A percentile compares a stretch with the other conserved stretches of the same genome.
phyloP scores from a whole-genome alignment of 495 filamentous ascomycete genomes.

The Penicillium soppii region DNA sequence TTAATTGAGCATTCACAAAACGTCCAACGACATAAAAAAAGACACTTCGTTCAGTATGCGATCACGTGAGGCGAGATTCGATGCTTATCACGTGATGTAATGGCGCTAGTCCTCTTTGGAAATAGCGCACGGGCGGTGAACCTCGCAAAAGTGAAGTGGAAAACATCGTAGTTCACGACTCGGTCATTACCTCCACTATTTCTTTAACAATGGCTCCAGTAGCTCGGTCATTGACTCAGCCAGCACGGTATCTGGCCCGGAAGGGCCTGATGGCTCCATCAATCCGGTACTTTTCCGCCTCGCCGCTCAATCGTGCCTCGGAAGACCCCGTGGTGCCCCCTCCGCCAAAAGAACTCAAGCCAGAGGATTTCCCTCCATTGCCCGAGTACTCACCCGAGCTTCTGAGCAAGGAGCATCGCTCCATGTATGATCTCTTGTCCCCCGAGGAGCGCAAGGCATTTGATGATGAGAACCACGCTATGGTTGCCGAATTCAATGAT shows the following conservation, averaged over 20 bases:
- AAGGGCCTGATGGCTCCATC: constrained; percentile 26
- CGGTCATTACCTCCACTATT: constrained; percentile 6
- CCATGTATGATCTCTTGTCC: constrained; percentile 48
- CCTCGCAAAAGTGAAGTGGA: constrained; percentile 16
- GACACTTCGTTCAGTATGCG: neutral
- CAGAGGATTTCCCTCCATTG: constrained; percentile 33
- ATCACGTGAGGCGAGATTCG: constrained; percentile 2
- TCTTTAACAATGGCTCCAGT: constrained; percentile 40
- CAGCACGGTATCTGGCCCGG: constrained; percentile 30
- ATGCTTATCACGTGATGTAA: too few species aligned
- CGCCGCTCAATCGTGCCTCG: constrained; percentile 34
- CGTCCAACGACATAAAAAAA: neutral
- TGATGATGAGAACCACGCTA: constrained; percentile 35
- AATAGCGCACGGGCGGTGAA: constrained; percentile 18
- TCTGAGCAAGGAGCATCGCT: constrained; percentile 41
- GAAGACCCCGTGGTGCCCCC: constrained; percentile 39
- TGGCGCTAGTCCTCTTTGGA: constrained; percentile 1
- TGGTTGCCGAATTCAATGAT: constrained; percentile 44
- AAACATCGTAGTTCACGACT: constrained; percentile 19
- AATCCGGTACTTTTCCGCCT: constrained; percentile 40
- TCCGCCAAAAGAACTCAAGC: constrained; percentile 28
- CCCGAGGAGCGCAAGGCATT: constrained; percentile 46
- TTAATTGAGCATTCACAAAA: neutral
- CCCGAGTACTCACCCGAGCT: constrained; percentile 41
- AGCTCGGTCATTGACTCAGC: constrained; percentile 40